phyloP scores from a whole-genome alignment of 2,329 filamentous ascomycete genomes.

The Aureobasidium sp. region DNA sequence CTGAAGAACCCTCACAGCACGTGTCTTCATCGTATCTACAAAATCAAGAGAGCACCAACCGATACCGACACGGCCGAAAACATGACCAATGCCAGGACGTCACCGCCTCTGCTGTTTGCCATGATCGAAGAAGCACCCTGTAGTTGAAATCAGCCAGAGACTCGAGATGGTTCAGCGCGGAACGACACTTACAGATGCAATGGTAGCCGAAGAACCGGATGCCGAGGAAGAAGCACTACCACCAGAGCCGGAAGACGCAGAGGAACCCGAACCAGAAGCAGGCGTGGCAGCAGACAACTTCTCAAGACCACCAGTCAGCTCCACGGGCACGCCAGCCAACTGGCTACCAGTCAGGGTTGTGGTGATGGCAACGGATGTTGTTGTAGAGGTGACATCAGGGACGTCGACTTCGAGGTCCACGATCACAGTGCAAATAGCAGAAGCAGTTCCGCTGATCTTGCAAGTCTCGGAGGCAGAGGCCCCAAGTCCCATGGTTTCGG shows the following conservation, averaged over 20 bases:
- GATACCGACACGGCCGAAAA: slow-evolving; percentile 2
- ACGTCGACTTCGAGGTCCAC: not conserved
- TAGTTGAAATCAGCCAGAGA: not conserved
- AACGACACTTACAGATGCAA: not conserved
- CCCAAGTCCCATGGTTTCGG: not conserved
- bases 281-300: slow-evolving; percentile 5
- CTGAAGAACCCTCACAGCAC: no score
- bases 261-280: not conserved
- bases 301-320: not conserved
- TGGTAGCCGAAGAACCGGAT: not conserved
- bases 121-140: slow-evolving; percentile 9
- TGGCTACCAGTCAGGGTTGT: not conserved
- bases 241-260: not conserved
- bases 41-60: slow-evolving; percentile 3
- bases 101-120: not conserved
- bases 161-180: not conserved
- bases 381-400: not conserved
- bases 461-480: slow-evolving; percentile 1
- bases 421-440: not conserved
- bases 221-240: not conserved
- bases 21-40: not conserved
- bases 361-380: not conserved
- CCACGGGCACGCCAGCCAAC: not conserved
- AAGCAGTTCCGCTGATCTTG: not conserved
- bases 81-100: slow-evolving; percentile 2